These are phyloP conservation scores for Leccinum variabile DNA, from an alignment of 1,284 basidiomycete genomes.

Conservation along the genomic window DNA sequence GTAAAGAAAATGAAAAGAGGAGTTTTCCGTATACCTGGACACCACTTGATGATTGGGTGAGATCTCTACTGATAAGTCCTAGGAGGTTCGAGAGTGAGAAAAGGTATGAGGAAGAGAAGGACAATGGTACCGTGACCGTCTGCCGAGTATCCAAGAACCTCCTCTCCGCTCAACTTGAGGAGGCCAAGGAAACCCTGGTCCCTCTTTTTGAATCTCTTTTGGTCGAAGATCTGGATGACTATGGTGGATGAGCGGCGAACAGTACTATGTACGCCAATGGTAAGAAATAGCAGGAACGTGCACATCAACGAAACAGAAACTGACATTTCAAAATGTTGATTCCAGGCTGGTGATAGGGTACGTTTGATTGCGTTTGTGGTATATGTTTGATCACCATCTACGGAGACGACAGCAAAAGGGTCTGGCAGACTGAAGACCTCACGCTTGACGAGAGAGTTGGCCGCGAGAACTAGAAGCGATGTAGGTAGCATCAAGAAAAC, in stretches of 20 bases:
- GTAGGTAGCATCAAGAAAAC: neutral
- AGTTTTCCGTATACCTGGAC: conserved; percentile 36
- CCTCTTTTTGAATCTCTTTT: conserved; percentile 94
- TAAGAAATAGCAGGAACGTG: conserved; percentile 7
- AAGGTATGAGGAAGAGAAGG: neutral
- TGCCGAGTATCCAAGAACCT: conserved; percentile 28
- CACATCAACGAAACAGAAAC: conserved; percentile 27
- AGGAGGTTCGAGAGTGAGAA: conserved; percentile 12
- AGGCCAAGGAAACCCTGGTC: conserved; percentile 79
- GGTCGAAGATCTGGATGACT: conserved; percentile 97
- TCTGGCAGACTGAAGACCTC: conserved; percentile 93
- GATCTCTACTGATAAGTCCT: conserved; percentile 36
- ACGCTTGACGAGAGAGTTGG: conserved; percentile 85
- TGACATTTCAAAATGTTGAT: conserved; percentile 91
- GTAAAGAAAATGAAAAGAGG: conserved; percentile 35
- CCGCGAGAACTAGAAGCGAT: conserved; percentile 70
- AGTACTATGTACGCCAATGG: conserved; percentile 46
- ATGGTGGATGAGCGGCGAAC: conserved; percentile 90
- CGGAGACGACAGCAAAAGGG: conserved; percentile 94
- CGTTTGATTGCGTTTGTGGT: conserved; percentile 86
- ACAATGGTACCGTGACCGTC: conserved; percentile 30
- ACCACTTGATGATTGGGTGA: conserved; percentile 29
- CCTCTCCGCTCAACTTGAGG: conserved; percentile 29
- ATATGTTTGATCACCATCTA: conserved; percentile 94
- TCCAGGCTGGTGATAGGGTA: conserved; percentile 90